A percentile compares a stretch with the other conserved stretches of the same genome.
phyloP scores from a whole-genome alignment of 805 yeast species.

The Candida vaughaniae region DNA sequence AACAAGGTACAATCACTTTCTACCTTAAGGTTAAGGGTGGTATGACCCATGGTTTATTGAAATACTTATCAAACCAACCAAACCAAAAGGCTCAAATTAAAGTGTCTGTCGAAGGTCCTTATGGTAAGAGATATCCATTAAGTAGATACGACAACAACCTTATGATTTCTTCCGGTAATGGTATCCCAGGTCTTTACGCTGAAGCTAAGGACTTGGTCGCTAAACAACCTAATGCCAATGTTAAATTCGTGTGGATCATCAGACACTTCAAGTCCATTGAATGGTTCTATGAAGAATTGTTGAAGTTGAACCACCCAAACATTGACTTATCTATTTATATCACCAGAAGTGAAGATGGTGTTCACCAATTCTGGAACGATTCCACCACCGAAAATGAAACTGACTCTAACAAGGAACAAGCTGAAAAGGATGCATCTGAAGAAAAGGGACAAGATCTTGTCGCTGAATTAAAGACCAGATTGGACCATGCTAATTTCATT shows the following conservation, averaged over 20 bases:
- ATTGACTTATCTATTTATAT: slow-evolving; percentile 42
- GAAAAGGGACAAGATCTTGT: slow-evolving; percentile 7
- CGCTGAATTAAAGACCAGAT: slow-evolving; percentile 16
- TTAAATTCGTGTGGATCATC: slow-evolving; percentile 39
- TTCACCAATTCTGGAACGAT: slow-evolving; percentile 15
- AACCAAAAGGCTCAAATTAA: slow-evolving; percentile 28
- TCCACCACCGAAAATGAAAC: slow-evolving; percentile 5
- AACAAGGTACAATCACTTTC: slow-evolving; percentile 44
- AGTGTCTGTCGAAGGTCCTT: slow-evolving; percentile 40
- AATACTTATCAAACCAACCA: slow-evolving; percentile 32
- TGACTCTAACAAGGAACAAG: slow-evolving; percentile 5
- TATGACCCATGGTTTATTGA: slow-evolving; percentile 35
- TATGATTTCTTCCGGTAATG: slow-evolving; percentile 40
- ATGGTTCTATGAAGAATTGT: slow-evolving; percentile 40
- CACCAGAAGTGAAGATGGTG: slow-evolving; percentile 22
- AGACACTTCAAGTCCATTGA: slow-evolving; percentile 39
- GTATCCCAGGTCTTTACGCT: slow-evolving; percentile 39
- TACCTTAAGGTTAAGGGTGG: slow-evolving; percentile 46
- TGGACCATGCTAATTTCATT: slow-evolving; percentile 41
- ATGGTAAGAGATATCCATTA: slow-evolving; percentile 32
- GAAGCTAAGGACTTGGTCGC: slow-evolving; percentile 28
- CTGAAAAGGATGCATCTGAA: slow-evolving; percentile 6
- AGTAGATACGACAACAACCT: slow-evolving; percentile 28
- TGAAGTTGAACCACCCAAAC: slow-evolving; percentile 27
- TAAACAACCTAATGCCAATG: slow-evolving; percentile 8